phyloP scores from a whole-genome alignment of 1,284 basidiomycete species.

The Ustilago trichophora region DNA sequence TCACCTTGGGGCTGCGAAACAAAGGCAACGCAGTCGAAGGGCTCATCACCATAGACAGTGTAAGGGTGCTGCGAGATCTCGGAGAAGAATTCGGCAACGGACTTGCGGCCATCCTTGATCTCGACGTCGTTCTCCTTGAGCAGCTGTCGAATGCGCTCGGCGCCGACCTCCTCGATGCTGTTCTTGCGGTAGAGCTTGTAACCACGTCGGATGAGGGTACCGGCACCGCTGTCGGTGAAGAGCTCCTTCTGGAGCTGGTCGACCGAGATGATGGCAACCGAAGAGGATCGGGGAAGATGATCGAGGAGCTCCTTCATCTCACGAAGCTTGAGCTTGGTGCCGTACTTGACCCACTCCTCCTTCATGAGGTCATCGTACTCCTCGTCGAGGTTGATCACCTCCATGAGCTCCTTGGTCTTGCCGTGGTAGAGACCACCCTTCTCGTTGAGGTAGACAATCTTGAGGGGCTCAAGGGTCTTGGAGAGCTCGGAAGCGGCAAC shows the following conservation, averaged over 20 bases:
- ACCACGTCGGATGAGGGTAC: conserved; percentile 94
- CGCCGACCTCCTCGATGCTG: conserved; percentile 82
- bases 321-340: conserved; percentile 98
- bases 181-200: conserved; percentile 95
- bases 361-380: conserved; percentile 98
- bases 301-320: conserved; percentile 99
- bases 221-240: conserved; percentile 97
- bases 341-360: conserved; percentile 99
- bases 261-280: conserved; percentile 96
- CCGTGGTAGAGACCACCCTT: conserved; percentile 98
- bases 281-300: conserved; percentile 95
- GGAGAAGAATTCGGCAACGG: conserved; percentile 87
- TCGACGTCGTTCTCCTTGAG: conserved; percentile 90
- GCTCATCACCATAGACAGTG: conserved; percentile 97
- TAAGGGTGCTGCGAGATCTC: conserved; percentile 76
- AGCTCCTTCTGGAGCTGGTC: conserved; percentile 95
- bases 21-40: conserved; percentile 91
- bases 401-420: conserved; percentile 74
- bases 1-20: conserved; percentile 91
- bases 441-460: conserved; percentile 98
- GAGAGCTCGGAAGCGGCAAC: conserved; percentile 65
- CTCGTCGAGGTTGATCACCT: conserved; percentile 97
- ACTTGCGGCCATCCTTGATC: conserved; percentile 82
- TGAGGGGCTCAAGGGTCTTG: conserved; percentile 70
- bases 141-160: conserved; percentile 77